Base-by-base conservation (phyloP, 441 rosid species). In the Mallotus japonicus region DNA sequence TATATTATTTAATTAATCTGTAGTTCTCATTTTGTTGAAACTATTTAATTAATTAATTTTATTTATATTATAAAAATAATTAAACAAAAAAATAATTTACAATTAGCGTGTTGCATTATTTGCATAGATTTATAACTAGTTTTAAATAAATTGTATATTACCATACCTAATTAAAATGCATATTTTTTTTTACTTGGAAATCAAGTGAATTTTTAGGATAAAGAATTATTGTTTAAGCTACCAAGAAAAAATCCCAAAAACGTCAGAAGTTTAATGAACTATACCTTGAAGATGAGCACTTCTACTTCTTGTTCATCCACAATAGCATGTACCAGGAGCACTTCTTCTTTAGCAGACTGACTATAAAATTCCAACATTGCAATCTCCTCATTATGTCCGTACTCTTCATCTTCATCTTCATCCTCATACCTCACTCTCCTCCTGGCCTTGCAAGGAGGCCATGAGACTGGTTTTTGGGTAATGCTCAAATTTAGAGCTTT, bases 241-340 rank as follows among this genome's bases (percentile, higher is more conserved):
- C 32, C 32, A 0, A 28, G 8, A 20, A 57, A 57, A 20, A 1
- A 57, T 42, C 1, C 9, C 8, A 8, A 5, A 42, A 42, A 42
- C 7, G 5, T 42, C 5, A 42, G 8, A 42, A 42, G 46, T 51
- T 12, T 4, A 13, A 12, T 51, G 13, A 1, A 50, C 8, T 76
- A 42, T 3, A 90, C 95, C 92, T 83, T 93, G 76, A 90, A 93
- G 70, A 93, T 76, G 14, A 93, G 82, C 37, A 93, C 89, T 75
- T 88, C 81, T 0, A 85, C 90, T 63, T 85, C 79, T 73, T 86
- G 78, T 0, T 73, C 87, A 61, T 92, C 96, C 15, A 92, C 82
- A 11, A 16, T 16, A 13, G 95, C 95, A 5, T 85, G 89, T n/a
- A 90, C 92, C 10, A 93, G 72, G 6, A 93, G 85, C 14, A 93